Base-by-base conservation (phyloP, 805 yeast species). In the Starmerella sirachaensis region DNA sequence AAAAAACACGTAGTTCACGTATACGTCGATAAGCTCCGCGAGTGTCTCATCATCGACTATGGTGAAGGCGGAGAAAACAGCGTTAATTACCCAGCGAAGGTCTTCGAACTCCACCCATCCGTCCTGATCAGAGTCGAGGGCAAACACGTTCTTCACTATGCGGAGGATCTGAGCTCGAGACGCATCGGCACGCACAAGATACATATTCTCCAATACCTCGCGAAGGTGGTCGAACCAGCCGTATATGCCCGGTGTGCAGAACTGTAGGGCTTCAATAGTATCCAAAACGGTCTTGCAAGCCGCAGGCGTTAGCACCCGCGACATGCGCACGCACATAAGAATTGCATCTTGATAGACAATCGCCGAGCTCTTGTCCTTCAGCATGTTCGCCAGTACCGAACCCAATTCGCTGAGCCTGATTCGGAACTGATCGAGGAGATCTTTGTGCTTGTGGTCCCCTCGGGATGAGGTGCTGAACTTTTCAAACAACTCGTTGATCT, bases 161-260 rank as follows among this genome's bases (percentile, higher is more conserved):
- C 56, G 46, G 7, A 54, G 41, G 13, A 54, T 54, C 29, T 48
- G 56, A 0, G 35, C 38, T 11, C 48, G 36, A 59, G 57, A 5
- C 45, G 37, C 11, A 40, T 32, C 29, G 26, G 44, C 31, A 4
- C 46, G 37, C 21, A 51, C 52, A 49, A 56, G 51, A 50, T 60
- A 67, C 49, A 70, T 74, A 6, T 61, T 58, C n/a, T 61, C 57
- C 24, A 76, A 53, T 2, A 78, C 47, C 21, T 57, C 54, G 6
- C 55, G 53, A 28, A 72, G 58, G 44, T 71, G 70, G 2, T 56
- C 62, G 32, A 58, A 57, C 81, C 85, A 78, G 7, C 63, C 54
- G 0, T 66, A 60, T 21, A 68, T 56, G 5, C 74, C 52, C 9
- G 74, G 69, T 2, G 75, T 64, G 50, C 86, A 78, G 21, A 66